These are phyloP conservation scores for Plantago ovata DNA, from an alignment of 257 asterid genomes.

Conservation along the genomic window DNA sequence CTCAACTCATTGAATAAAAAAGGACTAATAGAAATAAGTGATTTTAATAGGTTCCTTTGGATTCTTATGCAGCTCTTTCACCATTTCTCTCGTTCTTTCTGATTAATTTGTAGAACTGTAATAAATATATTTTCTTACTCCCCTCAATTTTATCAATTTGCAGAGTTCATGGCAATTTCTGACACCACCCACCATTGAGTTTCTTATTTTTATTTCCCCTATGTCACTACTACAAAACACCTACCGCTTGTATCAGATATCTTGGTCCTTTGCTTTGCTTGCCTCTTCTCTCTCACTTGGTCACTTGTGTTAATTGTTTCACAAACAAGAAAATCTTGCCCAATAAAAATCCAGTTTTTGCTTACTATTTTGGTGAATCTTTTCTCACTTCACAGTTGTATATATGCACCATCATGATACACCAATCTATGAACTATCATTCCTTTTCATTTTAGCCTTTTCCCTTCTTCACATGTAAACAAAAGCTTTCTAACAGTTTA, in stretches of 20 bases:
- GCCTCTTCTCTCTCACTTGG: slow-evolving; percentile 11
- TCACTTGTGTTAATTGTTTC: too few relatives aligned
- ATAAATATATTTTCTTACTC: background rate
- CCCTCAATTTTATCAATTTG: slow-evolving; percentile 7
- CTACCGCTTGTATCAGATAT: slow-evolving; percentile 33
- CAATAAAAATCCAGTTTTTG: slow-evolving; percentile 16
- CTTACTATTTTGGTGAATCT: slow-evolving; percentile 5
- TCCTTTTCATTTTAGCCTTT: background rate
- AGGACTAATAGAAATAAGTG: too few relatives aligned
- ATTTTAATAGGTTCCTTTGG: slow-evolving; percentile 28
- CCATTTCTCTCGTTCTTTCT: background rate
- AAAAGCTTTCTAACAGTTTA: slow-evolving; percentile 14
- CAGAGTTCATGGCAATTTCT: slow-evolving; percentile 26
- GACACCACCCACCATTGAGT: slow-evolving; percentile 37
- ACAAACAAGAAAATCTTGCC: slow-evolving; percentile 30
- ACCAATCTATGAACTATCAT: background rate
- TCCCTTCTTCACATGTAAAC: slow-evolving; percentile 22
- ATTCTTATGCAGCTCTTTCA: slow-evolving; percentile 23
- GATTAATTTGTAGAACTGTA: too few relatives aligned
- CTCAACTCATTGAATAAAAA: slow-evolving; percentile 37
- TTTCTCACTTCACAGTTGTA: slow-evolving; percentile 13
- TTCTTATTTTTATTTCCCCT: slow-evolving; percentile 29
- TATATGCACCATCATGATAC: slow-evolving; percentile 22
- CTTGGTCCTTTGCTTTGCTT: slow-evolving; percentile 33
- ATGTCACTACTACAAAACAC: slow-evolving; percentile 63